Percentiles rank a stretch among this genome's conserved stretches.
Conservation (phyloP, 225 moss, liverwort and hornwort genomes). For the Sphagnum tenellum region DNA sequence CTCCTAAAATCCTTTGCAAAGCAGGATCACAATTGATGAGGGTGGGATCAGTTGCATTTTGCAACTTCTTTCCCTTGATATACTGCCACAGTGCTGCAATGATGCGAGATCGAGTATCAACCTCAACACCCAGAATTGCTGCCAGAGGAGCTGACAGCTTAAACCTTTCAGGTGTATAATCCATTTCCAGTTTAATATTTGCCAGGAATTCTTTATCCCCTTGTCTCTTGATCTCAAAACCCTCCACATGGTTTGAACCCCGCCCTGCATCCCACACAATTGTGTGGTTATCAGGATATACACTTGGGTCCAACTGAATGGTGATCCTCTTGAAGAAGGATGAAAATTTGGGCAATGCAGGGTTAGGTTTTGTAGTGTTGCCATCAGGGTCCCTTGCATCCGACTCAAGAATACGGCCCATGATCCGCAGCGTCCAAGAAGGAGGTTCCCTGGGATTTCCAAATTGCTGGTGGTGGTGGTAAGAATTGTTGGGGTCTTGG, state of each 20-base stretch:
- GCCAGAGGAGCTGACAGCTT: constrained; percentile 77
- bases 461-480: constrained; percentile 39
- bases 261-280: constrained; percentile 88
- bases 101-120: constrained; percentile 87
- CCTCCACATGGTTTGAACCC: constrained; percentile 72
- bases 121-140: constrained; percentile 91
- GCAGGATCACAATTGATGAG: constrained; percentile 77
- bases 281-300: constrained; percentile 80
- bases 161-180: constrained; percentile 74
- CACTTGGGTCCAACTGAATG: constrained; percentile 75
- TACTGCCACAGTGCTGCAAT: constrained; percentile 97
- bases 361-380: constrained; percentile 17
- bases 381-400: constrained; percentile 49
- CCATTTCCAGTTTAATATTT: constrained; percentile 84
- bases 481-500: constrained; percentile 29
- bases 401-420: constrained; percentile 87
- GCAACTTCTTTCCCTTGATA: constrained; percentile 94
- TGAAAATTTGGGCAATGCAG: constrained; percentile 60
- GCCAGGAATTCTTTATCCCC: constrained; percentile 88
- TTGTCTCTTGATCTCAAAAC: constrained; percentile 97
- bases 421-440: constrained; percentile 83
- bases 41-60: constrained; percentile 84
- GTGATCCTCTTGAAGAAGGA: constrained; percentile 85
- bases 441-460: constrained; percentile 38
- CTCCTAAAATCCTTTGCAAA: constrained; percentile 77